Base-by-base conservation (phyloP, 306 rosid species). In the Corylus avellana region DNA sequence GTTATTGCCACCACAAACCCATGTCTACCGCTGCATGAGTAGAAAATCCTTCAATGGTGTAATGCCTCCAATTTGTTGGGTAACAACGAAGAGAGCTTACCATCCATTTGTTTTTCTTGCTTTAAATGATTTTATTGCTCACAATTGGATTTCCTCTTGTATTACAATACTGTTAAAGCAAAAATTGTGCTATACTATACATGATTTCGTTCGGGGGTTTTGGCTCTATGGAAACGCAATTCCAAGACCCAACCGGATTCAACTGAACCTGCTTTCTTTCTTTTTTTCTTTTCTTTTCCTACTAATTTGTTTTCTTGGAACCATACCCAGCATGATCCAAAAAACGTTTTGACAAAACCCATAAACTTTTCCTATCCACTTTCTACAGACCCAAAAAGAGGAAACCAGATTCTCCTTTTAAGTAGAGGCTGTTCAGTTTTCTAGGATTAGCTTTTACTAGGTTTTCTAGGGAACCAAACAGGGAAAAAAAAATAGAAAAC, bases 1-100 rank as follows among this genome's bases (percentile, higher is more conserved):
- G 99, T 93, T 14, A 95, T 94, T 8, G 98, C 99, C 77, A 95
- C 99, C 62, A 95, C 97, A 82, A 91, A 95, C 54, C 99, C 99
- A 85, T 95, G 99, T 61, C 94, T 90, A 12, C 99, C 98, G 66
- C 99, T 95, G 90, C 78, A 54, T 72, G 48, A 77, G 72, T 47
- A 70, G 53, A 80, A 79, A 63, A 75, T 9, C 47, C 56, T 62
- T 62, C 44, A 80, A 61, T 48, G 29, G 68, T 35, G 70, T 48
- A 58, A 73, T 69, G 71, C 49, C 63, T 42, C 70, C 62, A 62
- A 76, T 22, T 17, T 53, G 25, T 55, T 39, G 61, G 29, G 32
- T 54, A 57, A 71, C 61, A 68, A 35, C 39, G 32, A 76, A 39
- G 78, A 58, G 20, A 7, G n/a, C 9, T 17, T 54, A 32, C 78